A percentile compares a stretch with the other conserved stretches of the same genome.
Evolutionary conservation across 106 monocot species (phyloP).

Genomic region (Amphibolis antarctica): DNA sequence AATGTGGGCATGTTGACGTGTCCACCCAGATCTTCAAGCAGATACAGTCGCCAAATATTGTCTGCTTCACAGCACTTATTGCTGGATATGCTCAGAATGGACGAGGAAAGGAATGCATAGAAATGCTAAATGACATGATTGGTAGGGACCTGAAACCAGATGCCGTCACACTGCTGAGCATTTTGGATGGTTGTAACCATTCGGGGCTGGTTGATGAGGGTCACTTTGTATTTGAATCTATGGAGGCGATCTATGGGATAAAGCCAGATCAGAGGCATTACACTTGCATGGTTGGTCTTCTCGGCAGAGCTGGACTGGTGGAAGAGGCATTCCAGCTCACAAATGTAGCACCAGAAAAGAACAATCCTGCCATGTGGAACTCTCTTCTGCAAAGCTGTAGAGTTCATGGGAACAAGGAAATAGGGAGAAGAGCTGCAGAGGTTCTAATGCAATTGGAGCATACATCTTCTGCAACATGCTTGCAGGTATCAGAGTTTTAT

Average conservation of each 20-base stretch:
- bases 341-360: not conserved
- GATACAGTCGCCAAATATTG: not conserved
- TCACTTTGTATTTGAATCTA: not conserved
- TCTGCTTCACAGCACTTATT: slow-evolving; percentile 16
- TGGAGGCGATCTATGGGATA: slow-evolving; percentile 7
- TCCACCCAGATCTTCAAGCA: not conserved
- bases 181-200: slow-evolving; percentile 13
- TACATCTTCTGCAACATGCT: not conserved
- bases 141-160: slow-evolving; percentile 12
- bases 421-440: slow-evolving; percentile 9
- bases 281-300: slow-evolving; percentile 17
- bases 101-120: slow-evolving; percentile 7
- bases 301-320: slow-evolving; percentile 18
- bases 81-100: slow-evolving; percentile 15
- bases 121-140: slow-evolving; percentile 11
- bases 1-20: not conserved
- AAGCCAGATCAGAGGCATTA: slow-evolving; percentile 15
- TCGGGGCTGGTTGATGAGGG: slow-evolving; percentile 18
- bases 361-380: slow-evolving; percentile 8
- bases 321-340: slow-evolving; percentile 11
- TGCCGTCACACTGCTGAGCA: slow-evolving; percentile 7
- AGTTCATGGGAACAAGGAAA: slow-evolving; percentile 13
- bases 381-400: slow-evolving; percentile 12
- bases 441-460: slow-evolving; percentile 7
- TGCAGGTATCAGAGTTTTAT: slow-evolving; percentile 7